Evolutionary conservation across 2,329 filamentous ascomycete species (phyloP).

Genomic region (Metarhizium humberi): DNA sequence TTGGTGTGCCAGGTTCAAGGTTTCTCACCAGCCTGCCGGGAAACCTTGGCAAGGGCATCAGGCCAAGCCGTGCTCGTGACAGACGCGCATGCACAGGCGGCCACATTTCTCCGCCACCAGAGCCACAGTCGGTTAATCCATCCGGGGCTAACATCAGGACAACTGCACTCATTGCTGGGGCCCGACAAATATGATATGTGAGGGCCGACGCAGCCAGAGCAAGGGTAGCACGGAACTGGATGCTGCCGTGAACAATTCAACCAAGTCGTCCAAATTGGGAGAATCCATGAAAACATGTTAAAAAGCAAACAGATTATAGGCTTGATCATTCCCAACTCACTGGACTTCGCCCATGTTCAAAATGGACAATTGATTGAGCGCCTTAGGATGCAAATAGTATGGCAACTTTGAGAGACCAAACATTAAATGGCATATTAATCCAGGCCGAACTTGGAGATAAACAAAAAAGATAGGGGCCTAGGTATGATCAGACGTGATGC

Average conservation of each 20-base stretch:
- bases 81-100: neutral
- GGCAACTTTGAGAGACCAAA: no score
- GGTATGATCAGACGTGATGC: no score
- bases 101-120: conserved; percentile 1
- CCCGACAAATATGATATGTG: neutral
- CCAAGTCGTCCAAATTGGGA: neutral
- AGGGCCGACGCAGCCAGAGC: neutral
- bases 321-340: no score
- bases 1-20: neutral
- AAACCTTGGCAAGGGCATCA: neutral
- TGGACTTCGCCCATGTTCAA: no score
- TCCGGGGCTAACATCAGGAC: conserved; percentile 4
- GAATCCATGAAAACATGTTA: neutral
- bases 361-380: no score
- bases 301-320: neutral
- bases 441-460: no score
- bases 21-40: neutral
- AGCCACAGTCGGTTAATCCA: conserved; percentile 6
- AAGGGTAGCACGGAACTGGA: neutral
- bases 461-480: no score
- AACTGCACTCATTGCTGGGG: neutral
- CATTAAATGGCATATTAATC: no score
- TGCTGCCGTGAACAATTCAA: neutral
- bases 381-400: no score
- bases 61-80: neutral